Base-by-base conservation (phyloP, 2,329 filamentous ascomycete species). In the Diaporthe caulivora region DNA sequence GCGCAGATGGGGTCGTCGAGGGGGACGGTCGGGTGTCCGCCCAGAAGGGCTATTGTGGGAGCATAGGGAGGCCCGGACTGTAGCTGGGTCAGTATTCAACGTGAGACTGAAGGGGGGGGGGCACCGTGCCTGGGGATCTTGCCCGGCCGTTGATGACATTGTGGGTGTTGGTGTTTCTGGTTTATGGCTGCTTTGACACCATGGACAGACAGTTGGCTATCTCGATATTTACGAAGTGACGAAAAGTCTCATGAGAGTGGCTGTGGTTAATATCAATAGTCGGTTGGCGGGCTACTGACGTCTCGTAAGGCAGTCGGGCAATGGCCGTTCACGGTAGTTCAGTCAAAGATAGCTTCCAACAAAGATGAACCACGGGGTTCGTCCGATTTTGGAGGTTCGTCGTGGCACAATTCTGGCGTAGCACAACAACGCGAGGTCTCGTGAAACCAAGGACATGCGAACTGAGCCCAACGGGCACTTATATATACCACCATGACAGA, bases 1-100 rank as follows among this genome's bases (percentile, higher is more conserved):
- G 87, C 86, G 75, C 86, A 89, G 79, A 94, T 86, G 49, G 93
- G 91, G 10, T 91, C 86, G 80, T 95, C 93, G 75, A 92, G 83
- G 3, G 79, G 75, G 5, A 86, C 79, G 1, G 85, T 88, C 1
- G 94, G 93, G 10, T 83, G 76, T 31, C 91, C 89, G 72, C 92
- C 92, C 24, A 91, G 81, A 21, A 80, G 78, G 54, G 91, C 90
- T 17, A 78, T 82, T 17, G 76, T 79, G 2, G 86, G 84, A 6
- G 80, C 77, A 71, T 86, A 87, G 3, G 85, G 86, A 9, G 82
- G 81, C 3, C 80, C 80, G 10, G 74, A 75, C 17, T 51, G 31
- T n/a, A 34, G 3, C 29, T 37, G 5, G 31, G 44, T 74, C 29
- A 72, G 54, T 44, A 24, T 58, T 10, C 37, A 53, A 21, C 40